These are phyloP conservation scores for Leccinum subtestaceum DNA, from an alignment of 768 basidiomycete species.

Conservation along the genomic window DNA sequence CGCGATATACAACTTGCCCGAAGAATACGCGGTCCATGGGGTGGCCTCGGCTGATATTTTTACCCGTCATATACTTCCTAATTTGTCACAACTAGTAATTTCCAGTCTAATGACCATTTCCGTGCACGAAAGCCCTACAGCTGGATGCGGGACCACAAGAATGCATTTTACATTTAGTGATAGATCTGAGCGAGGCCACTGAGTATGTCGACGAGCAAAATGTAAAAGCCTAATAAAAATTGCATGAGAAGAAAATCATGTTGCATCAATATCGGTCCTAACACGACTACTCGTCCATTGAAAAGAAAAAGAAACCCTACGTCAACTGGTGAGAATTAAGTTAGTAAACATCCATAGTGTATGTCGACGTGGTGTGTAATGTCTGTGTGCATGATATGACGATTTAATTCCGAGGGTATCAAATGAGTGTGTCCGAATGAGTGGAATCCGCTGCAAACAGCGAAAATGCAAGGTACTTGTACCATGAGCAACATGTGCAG, in stretches of 20 bases:
- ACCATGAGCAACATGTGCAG: not conserved
- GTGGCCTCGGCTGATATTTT: slow-evolving; percentile 53
- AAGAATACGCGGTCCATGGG: slow-evolving; percentile 90
- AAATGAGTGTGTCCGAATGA: slow-evolving; percentile 25
- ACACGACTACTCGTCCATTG: slow-evolving; percentile 19
- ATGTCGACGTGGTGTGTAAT: slow-evolving; percentile 11
- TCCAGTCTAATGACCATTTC: not conserved
- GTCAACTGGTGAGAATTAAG: slow-evolving; percentile 14
- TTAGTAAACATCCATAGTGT: slow-evolving; percentile 24
- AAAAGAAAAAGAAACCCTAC: slow-evolving; percentile 4
- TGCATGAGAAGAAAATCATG: slow-evolving; percentile 11
- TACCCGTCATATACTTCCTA: not conserved
- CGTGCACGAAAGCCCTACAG: not conserved
- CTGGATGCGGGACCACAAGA: slow-evolving; percentile 7
- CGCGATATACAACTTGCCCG: slow-evolving; percentile 95
- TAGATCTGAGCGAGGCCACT: slow-evolving; percentile 17
- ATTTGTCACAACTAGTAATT: not conserved
- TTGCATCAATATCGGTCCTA: slow-evolving; percentile 17
- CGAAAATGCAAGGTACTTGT: slow-evolving; percentile 10
- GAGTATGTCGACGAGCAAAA: slow-evolving; percentile 13
- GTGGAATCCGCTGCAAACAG: slow-evolving; percentile 11
- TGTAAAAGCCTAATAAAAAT: slow-evolving; percentile 10
- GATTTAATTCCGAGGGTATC: slow-evolving; percentile 26
- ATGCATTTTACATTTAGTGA: slow-evolving; percentile 28
- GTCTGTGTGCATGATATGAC: slow-evolving; percentile 18